Evolutionary conservation across 2,329 filamentous ascomycete genomes (phyloP), one percentile per base, ranked within the genome.

Genomic region (Penicillium sp.): DNA sequence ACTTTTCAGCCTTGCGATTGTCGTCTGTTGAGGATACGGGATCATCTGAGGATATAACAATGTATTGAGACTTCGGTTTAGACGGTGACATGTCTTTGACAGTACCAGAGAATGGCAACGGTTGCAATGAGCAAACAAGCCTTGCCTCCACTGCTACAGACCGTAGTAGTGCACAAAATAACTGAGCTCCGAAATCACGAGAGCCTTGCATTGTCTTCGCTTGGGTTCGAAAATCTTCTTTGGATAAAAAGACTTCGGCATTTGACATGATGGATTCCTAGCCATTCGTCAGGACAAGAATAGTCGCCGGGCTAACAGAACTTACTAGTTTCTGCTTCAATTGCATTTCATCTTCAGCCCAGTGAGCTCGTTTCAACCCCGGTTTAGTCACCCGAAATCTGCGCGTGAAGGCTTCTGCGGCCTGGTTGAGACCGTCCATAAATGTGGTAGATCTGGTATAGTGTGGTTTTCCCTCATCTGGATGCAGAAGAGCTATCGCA

Each of bases 41-140:
- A 34, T 69, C 68, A 49, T 75, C 70, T 6, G 70, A 70, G 2
- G 72, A 70, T 42, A 73, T 56, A 7, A 70, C 68, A 54, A 72
- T 78, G 61, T 63, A 75, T 46, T 67, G 59, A 16, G 64, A 60
- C 27, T 69, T 61, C 13, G 70, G 64, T 66, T 79, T 76, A 47
- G 66, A 67, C 10, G 79, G 72, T 27, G 76, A 74, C 55, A 74
- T 59, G 52, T 70, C 69, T 68, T 79, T 73, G 2, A 73, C 70
- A 11, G 72, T 70, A 2, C 74, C 81, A 2, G 80, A 78, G 61
- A 92, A 92, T 0, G 89, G 81, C 0, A 99, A 78, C 1, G 87
- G 84, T 62, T 99, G 94, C 3, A 99, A 76, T 4, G 94, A 99
- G 71, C 91, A 97, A 0, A 97, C 89, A 4, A 99, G 79, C 11